Evolutionary conservation across 139 green algal genomes (phyloP).

Genomic region (Asterochloris sp.): DNA sequence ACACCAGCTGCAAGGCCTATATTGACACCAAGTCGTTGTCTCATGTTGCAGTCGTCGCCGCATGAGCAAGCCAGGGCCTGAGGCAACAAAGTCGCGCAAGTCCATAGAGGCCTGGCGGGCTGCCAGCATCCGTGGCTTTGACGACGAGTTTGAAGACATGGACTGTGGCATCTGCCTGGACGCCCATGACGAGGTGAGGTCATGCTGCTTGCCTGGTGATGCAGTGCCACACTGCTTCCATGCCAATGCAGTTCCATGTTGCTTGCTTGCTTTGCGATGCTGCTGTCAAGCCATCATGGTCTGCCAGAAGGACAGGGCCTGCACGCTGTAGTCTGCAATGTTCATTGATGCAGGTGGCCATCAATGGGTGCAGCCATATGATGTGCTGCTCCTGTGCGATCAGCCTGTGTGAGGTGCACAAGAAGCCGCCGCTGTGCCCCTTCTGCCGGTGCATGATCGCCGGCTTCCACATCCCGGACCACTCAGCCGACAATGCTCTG

Average conservation of each 20-base stretch:
- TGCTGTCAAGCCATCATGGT: too few relatives aligned
- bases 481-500: too few relatives aligned
- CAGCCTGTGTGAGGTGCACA: conserved; percentile 40
- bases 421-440: conserved; percentile 56
- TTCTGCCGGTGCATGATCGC: conserved; percentile 49
- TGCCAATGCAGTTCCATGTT: too few relatives aligned
- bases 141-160: conserved; percentile 19
- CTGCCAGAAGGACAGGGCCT: not conserved
- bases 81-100: too few relatives aligned
- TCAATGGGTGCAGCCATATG: conserved; percentile 42
- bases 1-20: too few relatives aligned
- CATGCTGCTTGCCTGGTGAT: too few relatives aligned
- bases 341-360: conserved; percentile 35
- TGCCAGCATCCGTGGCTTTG: conserved; percentile 24
- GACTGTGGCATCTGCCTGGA: conserved; percentile 61
- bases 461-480: conserved; percentile 15
- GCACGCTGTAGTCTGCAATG: too few relatives aligned
- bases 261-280: too few relatives aligned
- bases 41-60: too few relatives aligned
- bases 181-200: conserved; percentile 1
- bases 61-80: too few relatives aligned
- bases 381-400: conserved; percentile 47
- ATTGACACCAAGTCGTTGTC: too few relatives aligned
- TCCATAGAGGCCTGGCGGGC: not conserved
- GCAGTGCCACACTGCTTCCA: too few relatives aligned